Base-by-base conservation (phyloP, 2,329 filamentous ascomycete species). In the Calonectria hongkongensis region DNA sequence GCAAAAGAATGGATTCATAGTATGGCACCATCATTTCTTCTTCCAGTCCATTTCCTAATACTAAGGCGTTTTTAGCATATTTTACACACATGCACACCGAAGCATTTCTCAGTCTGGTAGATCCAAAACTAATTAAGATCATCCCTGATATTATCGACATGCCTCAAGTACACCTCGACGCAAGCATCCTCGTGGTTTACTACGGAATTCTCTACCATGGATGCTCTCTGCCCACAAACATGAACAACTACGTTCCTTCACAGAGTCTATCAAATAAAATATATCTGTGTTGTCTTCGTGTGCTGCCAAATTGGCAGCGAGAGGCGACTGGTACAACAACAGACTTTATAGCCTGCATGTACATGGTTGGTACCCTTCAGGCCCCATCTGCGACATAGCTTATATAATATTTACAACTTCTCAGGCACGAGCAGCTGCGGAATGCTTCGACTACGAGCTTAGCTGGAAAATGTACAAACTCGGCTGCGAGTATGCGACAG, bases 131-230 rank as follows among this genome's bases (percentile, higher is more conserved):
- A 4, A 70, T 70, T 25, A 41, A 60, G 25, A 27, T 60, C 2
- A 70, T 70, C 43, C 68, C 68, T 4, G 68, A 70, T 47, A 74
- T 83, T 4, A 74, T 80, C 33, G 76, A 70, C 8, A 66, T 81
- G 7, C 79, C 78, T 2, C 79, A 82, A n/a, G 76, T 82, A 2
- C 79, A 82, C 8, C 54, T 82, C 0, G 81, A 82, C n/a, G 76
- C 80, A 0, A 76, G 77, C 15, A 79, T 82, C 13, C 71, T 81
- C 0, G 76, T 82, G 0, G 80, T 82, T 10, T 82, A 82, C 67
- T 82, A 82, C 36, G 75, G 75, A 21, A 47, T 70, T 4, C 68
- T 70, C 12, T 58, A 66, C 7, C 60, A 65, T 6, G 68, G 68
- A 43, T 70, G 68, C 50, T 66, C 50, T 13, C 16, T 65, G 21